phyloP scores from a whole-genome alignment of 192 early-diverging fungal species.

The Tieghemiomyces parasiticus region DNA sequence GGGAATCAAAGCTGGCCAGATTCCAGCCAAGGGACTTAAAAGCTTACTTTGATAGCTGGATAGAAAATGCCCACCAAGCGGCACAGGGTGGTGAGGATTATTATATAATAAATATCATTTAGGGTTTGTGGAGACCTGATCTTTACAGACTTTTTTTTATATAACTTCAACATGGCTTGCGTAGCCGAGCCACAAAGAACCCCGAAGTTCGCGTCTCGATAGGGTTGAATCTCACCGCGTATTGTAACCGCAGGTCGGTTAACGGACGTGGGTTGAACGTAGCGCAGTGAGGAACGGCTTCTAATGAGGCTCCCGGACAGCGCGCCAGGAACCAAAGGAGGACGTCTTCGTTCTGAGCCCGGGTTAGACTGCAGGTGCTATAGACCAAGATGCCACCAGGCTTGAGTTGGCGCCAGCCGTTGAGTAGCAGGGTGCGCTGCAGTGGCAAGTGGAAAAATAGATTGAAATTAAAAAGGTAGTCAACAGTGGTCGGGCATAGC shows the following conservation, averaged over 20 bases:
- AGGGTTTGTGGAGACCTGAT: no score
- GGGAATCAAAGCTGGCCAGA: no score
- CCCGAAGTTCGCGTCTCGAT: slow-evolving; percentile 49
- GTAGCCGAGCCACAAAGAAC: slow-evolving; percentile 17
- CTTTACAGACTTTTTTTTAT: no score
- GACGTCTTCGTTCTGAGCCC: slow-evolving; percentile 75
- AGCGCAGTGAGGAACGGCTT: slow-evolving; percentile 20
- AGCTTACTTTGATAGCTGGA: no score
- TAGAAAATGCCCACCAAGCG: no score
- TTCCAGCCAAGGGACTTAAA: no score
- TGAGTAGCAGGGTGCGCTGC: slow-evolving; percentile 48
- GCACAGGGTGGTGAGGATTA: no score
- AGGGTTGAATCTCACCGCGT: slow-evolving; percentile 50
- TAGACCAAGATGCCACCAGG: slow-evolving; percentile 74
- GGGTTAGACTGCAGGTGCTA: slow-evolving; percentile 64
- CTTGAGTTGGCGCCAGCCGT: slow-evolving; percentile 61
- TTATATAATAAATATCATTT: no score
- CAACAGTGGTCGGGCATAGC: slow-evolving; percentile 5
- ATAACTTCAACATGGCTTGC: background rate
- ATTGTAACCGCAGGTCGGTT: background rate
- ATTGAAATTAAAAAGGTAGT: background rate
- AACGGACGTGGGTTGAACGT: slow-evolving; percentile 12
- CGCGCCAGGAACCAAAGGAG: slow-evolving; percentile 59
- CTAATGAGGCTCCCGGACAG: slow-evolving; percentile 30
- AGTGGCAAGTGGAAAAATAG: slow-evolving; percentile 1